Evolutionary conservation across 2,329 filamentous ascomycete genomes (phyloP), one percentile per base, ranked within the genome.

Genomic region (Stylonectria norvegica): DNA sequence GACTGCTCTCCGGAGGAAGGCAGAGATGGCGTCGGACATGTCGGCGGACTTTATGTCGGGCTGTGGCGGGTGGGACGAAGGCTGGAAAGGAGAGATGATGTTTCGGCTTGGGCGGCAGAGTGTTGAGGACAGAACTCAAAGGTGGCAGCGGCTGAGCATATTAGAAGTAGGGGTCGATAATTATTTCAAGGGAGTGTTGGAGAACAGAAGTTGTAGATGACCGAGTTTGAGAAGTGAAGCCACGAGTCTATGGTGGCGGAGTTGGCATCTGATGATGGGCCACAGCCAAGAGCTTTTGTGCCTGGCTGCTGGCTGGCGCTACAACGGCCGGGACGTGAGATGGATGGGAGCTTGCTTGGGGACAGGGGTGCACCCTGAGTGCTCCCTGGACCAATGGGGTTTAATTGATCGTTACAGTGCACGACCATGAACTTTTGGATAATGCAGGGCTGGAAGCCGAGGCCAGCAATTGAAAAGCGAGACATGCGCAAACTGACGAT

Each of bases 1-100:
- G 42, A 96, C 72, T 85, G 93, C 95, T 56, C 72, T 72, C 52
- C 71, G 56, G 65, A 73, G 40, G 62, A 74, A 40, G 65, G 68
- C 40, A 67, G 68, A 64, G 68, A 75, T 55, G 67, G 71, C 59
- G 47, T 78, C 74, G 35, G 76, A 73, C 77, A 80, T 81, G 48
- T 36, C 35, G 23, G 20, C 31, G 32, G 18, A 31, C 14, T 25
- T 16, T 43, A 34, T 41, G 37, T 34, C 6, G 25, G 11, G 20
- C 14, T 15, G 32, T 3, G 28, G 11, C 29, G 16, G 31, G 29
- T 14, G 16, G 12, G 27, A 41, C 22, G 11, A 17, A 23, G 25
- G 37, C 37, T 14, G 33, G 11, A 28, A 40, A 56, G 43, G 38
- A 53, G 40, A 16, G 42, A 49, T 40, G 40, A 45, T 15, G 22